Conservation (phyloP, 164 flowering plant genomes). For the Liquidambar formosana region DNA sequence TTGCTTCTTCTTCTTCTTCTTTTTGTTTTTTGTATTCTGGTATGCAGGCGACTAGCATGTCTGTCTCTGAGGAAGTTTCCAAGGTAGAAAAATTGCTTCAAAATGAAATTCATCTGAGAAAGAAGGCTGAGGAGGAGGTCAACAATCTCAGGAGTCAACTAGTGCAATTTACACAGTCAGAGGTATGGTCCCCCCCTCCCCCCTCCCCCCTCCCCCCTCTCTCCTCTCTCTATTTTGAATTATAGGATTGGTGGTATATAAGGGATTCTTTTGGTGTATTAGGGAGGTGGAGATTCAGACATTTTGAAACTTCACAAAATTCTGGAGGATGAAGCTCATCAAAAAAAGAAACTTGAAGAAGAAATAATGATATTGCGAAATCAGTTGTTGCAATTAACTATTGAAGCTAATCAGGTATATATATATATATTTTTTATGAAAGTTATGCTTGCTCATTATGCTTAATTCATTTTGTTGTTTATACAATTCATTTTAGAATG, state of each 20-base stretch:
- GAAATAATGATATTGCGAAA: slow-evolving; percentile 69
- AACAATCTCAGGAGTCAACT: slow-evolving; percentile 57
- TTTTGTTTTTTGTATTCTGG: too few relatives aligned
- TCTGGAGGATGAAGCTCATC: slow-evolving; percentile 73
- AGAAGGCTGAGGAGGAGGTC: slow-evolving; percentile 80
- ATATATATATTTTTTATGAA: slow-evolving; percentile 3
- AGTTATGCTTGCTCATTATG: neutral
- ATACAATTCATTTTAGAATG: neutral
- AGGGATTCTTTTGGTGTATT: slow-evolving; percentile 16
- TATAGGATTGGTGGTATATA: neutral
- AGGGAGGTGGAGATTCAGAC: slow-evolving; percentile 73
- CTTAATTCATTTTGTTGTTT: neutral
- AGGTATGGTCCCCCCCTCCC: slow-evolving; percentile 40
- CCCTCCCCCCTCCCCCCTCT: neutral
- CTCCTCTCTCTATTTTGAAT: neutral
- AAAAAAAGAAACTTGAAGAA: slow-evolving; percentile 83
- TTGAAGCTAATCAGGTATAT: slow-evolving; percentile 94
- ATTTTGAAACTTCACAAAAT: slow-evolving; percentile 52
- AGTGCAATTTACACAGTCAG: slow-evolving; percentile 45
- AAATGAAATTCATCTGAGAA: slow-evolving; percentile 59
- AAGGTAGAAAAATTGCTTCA: slow-evolving; percentile 62
- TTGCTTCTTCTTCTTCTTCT: too few relatives aligned
- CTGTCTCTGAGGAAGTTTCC: slow-evolving; percentile 49
- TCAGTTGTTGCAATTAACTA: slow-evolving; percentile 79
- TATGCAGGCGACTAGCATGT: slow-evolving; percentile 24